Evolutionary conservation across 495 filamentous ascomycete genomes (phyloP), one percentile per base, ranked within the genome.

Genomic region (Chlorociboria aeruginascens): DNA sequence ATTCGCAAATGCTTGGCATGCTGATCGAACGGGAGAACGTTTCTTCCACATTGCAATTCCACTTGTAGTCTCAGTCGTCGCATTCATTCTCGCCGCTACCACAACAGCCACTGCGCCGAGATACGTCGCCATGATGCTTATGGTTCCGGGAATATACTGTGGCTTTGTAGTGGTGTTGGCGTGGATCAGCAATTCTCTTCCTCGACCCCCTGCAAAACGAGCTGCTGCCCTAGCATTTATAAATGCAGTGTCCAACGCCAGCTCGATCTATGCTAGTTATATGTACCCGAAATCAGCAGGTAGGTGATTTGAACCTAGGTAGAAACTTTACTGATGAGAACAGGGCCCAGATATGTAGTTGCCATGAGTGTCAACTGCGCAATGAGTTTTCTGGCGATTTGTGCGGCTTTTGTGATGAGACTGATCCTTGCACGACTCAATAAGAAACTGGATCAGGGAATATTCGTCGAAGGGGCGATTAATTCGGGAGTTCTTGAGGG

Each of bases 51-150:
- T 93, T 54, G 73, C 70, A 0, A 43, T 79, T 4, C 84, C 86
- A 0, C 67, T 90, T 17, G 77, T 71, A 52, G 67, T 94, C 35
- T 77, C 83, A 7, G 63, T 92, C 17, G 64, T 66, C 8, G 83
- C 82, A 1, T 92, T 85, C 63, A 84, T 93, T 56, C 73, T 92
- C 46, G 82, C 81, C 2, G 84, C 82, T 1, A 63, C 79, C 0
- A 89, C 84, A 0, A 83, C 73, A 0, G 55, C 64, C 6, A 67
- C 72, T 0, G 86, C 66, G 0, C 77, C 87, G 2, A 69, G 86
- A 33, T 94, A 92, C 56, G 60, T 90, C 16, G 72, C 81, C 16
- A 90, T 93, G 80, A 83, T 92, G 76, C 69, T 93, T 35, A 90
- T 93, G 85, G 77, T 75, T 9, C 69, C 73, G 0, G 76, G 74